Evolutionary conservation across 192 early-diverging fungal genomes (phyloP).

Genomic region (Coemansia sp.): DNA sequence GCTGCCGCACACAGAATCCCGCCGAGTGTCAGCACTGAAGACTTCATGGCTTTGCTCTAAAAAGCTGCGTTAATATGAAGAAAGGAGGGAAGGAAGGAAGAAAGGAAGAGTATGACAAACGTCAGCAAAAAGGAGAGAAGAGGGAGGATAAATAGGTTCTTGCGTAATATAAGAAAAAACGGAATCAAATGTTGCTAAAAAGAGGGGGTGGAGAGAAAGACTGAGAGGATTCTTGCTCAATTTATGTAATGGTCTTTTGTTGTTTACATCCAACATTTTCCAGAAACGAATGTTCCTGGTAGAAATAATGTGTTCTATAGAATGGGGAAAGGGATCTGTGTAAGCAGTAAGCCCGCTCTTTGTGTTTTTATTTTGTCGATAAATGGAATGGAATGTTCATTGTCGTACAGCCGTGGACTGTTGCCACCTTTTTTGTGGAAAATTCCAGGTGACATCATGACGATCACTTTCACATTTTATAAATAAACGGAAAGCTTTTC

Average conservation of each 20-base stretch:
- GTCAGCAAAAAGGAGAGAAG: neutral
- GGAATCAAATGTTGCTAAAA: too few relatives aligned
- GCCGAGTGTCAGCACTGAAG: slow-evolving; percentile 19
- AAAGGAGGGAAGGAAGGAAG: neutral
- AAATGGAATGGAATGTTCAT: too few relatives aligned
- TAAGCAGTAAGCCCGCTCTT: too few relatives aligned
- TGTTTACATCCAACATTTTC: neutral
- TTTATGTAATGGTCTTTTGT: too few relatives aligned
- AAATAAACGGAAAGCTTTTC: too few relatives aligned
- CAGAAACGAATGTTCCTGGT: neutral
- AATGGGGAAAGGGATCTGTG: neutral
- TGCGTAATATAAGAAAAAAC: too few relatives aligned
- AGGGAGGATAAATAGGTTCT: neutral
- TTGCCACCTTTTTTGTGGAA: neutral
- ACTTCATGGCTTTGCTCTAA: slow-evolving; percentile 13
- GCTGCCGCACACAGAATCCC: slow-evolving; percentile 24
- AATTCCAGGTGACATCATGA: neutral
- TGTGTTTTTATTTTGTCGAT: too few relatives aligned
- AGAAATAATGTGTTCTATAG: neutral
- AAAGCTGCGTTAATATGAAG: neutral
- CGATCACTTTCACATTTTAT: too few relatives aligned
- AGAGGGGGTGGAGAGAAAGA: too few relatives aligned
- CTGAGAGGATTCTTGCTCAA: too few relatives aligned
- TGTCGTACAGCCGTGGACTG: too few relatives aligned
- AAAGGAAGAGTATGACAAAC: neutral